phyloP scores from a whole-genome alignment of 345 rosid species.

The Dipteronia sinensis region DNA sequence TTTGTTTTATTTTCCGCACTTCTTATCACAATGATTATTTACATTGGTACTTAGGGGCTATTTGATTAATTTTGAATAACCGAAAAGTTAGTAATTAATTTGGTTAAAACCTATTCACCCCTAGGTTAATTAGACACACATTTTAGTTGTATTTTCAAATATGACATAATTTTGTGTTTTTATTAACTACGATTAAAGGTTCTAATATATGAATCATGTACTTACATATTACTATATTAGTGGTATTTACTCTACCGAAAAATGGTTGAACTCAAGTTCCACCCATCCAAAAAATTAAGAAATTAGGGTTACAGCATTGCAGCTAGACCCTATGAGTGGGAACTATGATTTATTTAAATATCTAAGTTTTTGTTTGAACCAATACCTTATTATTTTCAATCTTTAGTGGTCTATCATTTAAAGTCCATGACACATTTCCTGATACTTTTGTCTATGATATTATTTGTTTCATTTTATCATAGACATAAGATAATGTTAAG shows the following conservation, averaged over 20 bases:
- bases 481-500: not conserved
- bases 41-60: no score
- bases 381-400: not conserved
- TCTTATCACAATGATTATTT: no score
- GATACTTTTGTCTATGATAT: not conserved
- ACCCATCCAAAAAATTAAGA: no score
- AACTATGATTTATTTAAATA: not conserved
- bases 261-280: no score
- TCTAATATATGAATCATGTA: not conserved
- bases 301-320: not conserved
- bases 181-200: not conserved
- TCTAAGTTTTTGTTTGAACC: not conserved
- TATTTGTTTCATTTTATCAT: not conserved
- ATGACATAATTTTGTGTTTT: no score
- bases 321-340: not conserved
- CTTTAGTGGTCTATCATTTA: not conserved
- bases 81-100: no score
- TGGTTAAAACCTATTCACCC: no score
- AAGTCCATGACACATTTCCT: not conserved
- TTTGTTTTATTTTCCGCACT: no score
- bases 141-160: no score
- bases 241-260: not conserved
- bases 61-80: no score
- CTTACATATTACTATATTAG: not conserved
- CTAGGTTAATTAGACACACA: no score